Percentiles rank a stretch among this genome's conserved stretches.
These are phyloP conservation scores for Hansenula lynferdii DNA, from an alignment of 1,139 yeast species.

Conservation along the genomic window DNA sequence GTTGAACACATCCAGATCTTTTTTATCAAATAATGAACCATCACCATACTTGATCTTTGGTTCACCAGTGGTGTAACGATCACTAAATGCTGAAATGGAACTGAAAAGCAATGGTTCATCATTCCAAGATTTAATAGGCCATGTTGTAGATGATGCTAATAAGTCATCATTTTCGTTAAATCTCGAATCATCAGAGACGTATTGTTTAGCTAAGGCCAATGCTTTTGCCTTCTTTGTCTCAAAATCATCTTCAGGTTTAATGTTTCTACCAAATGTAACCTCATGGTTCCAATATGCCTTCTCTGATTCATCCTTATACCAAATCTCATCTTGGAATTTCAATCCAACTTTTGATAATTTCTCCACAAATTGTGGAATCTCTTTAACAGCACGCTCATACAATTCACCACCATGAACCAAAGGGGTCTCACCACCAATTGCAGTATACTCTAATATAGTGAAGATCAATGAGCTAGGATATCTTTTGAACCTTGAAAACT, in stretches of 20 bases:
- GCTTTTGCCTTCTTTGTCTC: slow-evolving; percentile 25
- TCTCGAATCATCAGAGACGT: slow-evolving; percentile 24
- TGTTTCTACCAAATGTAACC: slow-evolving; percentile 26
- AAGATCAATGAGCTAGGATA: slow-evolving; percentile 26
- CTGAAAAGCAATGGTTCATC: slow-evolving; percentile 23
- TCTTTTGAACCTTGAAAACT: slow-evolving; percentile 26
- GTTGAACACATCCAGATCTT: slow-evolving; percentile 20
- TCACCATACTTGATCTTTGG: slow-evolving; percentile 22
- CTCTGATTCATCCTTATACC: slow-evolving; percentile 15
- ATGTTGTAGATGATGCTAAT: slow-evolving; percentile 24
- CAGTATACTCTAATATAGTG: slow-evolving; percentile 20
- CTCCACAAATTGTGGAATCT: slow-evolving; percentile 23
- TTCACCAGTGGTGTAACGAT: slow-evolving; percentile 9
- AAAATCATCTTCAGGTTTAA: slow-evolving; percentile 18
- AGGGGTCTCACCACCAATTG: slow-evolving; percentile 28
- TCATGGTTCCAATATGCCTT: slow-evolving; percentile 24
- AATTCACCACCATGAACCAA: slow-evolving; percentile 30
- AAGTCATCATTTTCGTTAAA: slow-evolving; percentile 24
- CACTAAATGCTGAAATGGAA: slow-evolving; percentile 22
- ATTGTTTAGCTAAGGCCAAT: slow-evolving; percentile 18
- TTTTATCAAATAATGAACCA: slow-evolving; percentile 18
- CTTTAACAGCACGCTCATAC: slow-evolving; percentile 18
- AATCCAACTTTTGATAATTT: slow-evolving; percentile 24
- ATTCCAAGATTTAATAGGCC: slow-evolving; percentile 21
- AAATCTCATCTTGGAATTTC: slow-evolving; percentile 17